Conservation (phyloP, 495 filamentous ascomycete genomes). For the Apiosordaria backusii region DNA sequence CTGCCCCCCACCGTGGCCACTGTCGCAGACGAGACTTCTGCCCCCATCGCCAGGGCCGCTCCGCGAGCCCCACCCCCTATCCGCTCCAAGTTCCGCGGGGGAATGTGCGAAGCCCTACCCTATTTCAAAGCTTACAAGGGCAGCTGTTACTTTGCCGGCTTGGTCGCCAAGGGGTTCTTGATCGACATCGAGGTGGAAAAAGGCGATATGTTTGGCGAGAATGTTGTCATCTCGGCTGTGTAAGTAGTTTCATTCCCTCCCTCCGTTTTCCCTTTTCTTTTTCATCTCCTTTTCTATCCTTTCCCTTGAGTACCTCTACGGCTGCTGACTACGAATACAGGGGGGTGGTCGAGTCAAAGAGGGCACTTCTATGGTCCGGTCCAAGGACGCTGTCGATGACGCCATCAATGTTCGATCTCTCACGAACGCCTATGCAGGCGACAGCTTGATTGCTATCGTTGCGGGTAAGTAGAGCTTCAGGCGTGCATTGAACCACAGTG, state of each 20-base stretch:
- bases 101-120: constrained; percentile 62
- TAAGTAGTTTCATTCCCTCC: constrained; percentile 49
- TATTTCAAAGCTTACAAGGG: constrained; percentile 65
- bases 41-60: not conserved
- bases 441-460: constrained; percentile 53
- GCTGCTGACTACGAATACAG: constrained; percentile 43
- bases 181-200: constrained; percentile 55
- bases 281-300: not conserved
- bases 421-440: constrained; percentile 31
- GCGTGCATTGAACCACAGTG: not conserved
- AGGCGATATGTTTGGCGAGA: constrained; percentile 58
- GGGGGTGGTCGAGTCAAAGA: constrained; percentile 42
- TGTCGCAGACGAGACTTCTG: not conserved
- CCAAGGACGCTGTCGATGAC: constrained; percentile 41
- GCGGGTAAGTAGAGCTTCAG: constrained; percentile 47
- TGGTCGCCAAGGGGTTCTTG: constrained; percentile 55
- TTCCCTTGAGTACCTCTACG: constrained; percentile 4
- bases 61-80: not conserved
- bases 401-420: constrained; percentile 35
- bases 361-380: constrained; percentile 37
- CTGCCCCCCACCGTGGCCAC: not conserved
- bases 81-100: constrained; percentile 37
- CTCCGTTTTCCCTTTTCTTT: not conserved
- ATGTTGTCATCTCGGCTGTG: constrained; percentile 65
- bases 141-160: constrained; percentile 49